Evolutionary conservation across 2,329 filamentous ascomycete species (phyloP), one percentile per base, ranked within the genome.

Genomic region (Coniochaeta prunicola): DNA sequence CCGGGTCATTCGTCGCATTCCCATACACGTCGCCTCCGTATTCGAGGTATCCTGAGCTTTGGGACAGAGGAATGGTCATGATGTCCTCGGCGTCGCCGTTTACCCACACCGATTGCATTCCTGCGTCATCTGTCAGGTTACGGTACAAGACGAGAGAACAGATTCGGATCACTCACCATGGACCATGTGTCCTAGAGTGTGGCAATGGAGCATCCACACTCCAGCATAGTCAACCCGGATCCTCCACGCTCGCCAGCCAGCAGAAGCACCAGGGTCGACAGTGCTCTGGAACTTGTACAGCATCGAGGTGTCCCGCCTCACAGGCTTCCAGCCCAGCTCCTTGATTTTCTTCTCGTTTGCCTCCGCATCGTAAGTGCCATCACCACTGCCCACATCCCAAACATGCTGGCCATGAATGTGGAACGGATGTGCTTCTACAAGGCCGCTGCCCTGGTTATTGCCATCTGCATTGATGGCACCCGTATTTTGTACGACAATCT

Each of bases 191-290:
- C 79, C 77, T 56, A 81, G 62, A 17, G 81, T 77, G 66, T 86
- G 83, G 62, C 83, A 86, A 67, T 86, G 83, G 62, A 86, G 72
- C 80, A 86, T 81, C 82, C 82, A 86, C 3, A 81, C 81, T 0
- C 83, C 84, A 0, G 85, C 78, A 3, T 81, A 64, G 1, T 67
- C 70, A 1, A 79, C 67, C 4, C 73, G 65, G 1, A 86, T 69
- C 10, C 85, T 73, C 85, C 84, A 87, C 0, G 77, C 84, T 21
- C 84, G 73, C 85, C 85, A 88, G 0, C 84, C 83, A 0, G 76
- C 73, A 1, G 74, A 75, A 6, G 72, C 66, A 4, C 76, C 70
- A 0, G 76, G 67, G 2, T 62, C 62, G 0, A 75, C 77, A 26
- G 73, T 73, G 3, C 69, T 62, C 0, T 68, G 69, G 62, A 86